Evolutionary conservation across 805 yeast species (phyloP).

Genomic region (Naumovozyma castellii): DNA sequence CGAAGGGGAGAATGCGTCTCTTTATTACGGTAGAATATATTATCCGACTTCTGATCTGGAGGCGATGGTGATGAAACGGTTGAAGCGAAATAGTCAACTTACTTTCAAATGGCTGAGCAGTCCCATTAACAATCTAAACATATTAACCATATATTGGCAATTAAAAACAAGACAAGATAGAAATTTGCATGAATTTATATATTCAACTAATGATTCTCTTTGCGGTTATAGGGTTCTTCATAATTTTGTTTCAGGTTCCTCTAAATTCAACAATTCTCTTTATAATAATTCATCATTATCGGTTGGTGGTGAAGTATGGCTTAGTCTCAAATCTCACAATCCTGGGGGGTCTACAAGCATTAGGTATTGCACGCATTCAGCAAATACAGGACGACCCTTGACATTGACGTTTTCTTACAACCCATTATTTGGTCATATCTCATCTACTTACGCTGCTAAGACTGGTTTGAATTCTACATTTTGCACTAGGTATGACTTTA

Average conservation of each 20-base stretch:
- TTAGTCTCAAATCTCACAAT: constrained; percentile 70
- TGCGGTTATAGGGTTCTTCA: constrained; percentile 74
- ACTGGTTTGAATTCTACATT: constrained; percentile 69
- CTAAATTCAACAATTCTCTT: constrained; percentile 33
- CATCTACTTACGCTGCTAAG: constrained; percentile 79
- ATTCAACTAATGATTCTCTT: constrained; percentile 74
- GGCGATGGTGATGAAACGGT: constrained; percentile 68
- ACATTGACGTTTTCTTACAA: constrained; percentile 80
- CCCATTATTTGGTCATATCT: constrained; percentile 82
- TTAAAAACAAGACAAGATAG: constrained; percentile 42
- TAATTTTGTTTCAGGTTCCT: constrained; percentile 40
- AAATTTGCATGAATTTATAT: constrained; percentile 63
- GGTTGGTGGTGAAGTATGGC: constrained; percentile 83
- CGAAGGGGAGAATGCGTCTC: constrained; percentile 29
- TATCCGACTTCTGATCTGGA: constrained; percentile 82
- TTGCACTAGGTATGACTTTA: constrained; percentile 80
- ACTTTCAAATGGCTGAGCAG: constrained; percentile 69
- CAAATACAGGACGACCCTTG: constrained; percentile 80
- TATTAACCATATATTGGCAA: constrained; percentile 63
- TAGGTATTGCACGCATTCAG: constrained; percentile 75
- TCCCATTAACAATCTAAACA: constrained; percentile 37
- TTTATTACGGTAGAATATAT: constrained; percentile 78
- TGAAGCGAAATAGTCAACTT: constrained; percentile 52
- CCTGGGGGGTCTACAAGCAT: constrained; percentile 85
- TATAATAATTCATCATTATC: constrained; percentile 58